These are phyloP conservation scores for Cytospora paraplurivora DNA, from an alignment of 2,329 filamentous ascomycete genomes.

Conservation along the genomic window DNA sequence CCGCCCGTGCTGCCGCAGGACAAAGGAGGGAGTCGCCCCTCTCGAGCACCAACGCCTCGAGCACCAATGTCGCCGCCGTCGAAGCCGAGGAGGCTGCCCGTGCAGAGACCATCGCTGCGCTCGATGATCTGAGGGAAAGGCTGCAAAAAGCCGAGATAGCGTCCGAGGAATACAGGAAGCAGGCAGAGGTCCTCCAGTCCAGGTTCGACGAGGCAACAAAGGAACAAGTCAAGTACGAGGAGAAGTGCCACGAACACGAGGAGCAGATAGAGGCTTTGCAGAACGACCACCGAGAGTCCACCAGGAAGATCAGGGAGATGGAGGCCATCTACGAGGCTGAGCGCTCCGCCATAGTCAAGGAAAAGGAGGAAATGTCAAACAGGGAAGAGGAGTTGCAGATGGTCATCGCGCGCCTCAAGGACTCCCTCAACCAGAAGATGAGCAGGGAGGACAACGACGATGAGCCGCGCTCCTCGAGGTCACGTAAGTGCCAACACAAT, in stretches of 20 bases:
- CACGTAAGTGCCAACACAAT: conserved; percentile 48
- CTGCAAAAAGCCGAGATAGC: conserved; percentile 77
- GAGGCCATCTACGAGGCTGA: conserved; percentile 93
- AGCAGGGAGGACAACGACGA: conserved; percentile 59
- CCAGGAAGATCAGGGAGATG: conserved; percentile 84
- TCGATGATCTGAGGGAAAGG: conserved; percentile 83
- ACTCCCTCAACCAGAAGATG: conserved; percentile 78
- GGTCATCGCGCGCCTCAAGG: conserved; percentile 89
- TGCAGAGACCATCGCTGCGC: conserved; percentile 74
- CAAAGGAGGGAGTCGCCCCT: conserved; percentile 57
- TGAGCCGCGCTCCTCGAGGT: conserved; percentile 58
- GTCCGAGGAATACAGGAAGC: conserved; percentile 80
- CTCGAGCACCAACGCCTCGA: conserved; percentile 37
- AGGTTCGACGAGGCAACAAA: conserved; percentile 81
- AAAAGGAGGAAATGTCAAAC: conserved; percentile 84
- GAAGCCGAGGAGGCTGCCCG: conserved; percentile 71
- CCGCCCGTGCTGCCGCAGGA: conserved; percentile 70
- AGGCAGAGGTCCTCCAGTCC: conserved; percentile 80
- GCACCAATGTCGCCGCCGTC: conserved; percentile 45
- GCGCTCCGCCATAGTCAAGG: conserved; percentile 80
- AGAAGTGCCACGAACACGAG: conserved; percentile 82
- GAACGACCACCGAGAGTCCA: conserved; percentile 82
- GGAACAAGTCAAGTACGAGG: conserved; percentile 86
- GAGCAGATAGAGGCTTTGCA: conserved; percentile 78
- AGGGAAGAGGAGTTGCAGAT: conserved; percentile 88